Percentiles rank a stretch among this genome's conserved stretches.
Evolutionary conservation across 106 monocot species (phyloP).

Genomic region (Posidonia australis): DNA sequence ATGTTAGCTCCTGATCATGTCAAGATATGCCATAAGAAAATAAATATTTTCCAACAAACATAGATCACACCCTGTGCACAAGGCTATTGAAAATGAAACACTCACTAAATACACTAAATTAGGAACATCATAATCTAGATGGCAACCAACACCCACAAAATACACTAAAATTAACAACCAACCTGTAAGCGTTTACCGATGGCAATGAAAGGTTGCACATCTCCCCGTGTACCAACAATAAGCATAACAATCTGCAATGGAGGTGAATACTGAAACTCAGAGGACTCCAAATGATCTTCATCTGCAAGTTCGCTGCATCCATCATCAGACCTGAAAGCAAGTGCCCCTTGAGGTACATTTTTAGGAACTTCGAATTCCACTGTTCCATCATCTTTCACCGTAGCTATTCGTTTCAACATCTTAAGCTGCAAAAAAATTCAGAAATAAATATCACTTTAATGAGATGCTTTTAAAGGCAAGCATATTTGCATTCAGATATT

Average conservation of each 20-base stretch:
- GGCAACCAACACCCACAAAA: too few species aligned
- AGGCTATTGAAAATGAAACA: too few species aligned
- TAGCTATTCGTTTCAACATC: slow-evolving; percentile 88
- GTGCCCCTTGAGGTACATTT: slow-evolving; percentile 32
- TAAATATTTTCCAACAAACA: too few species aligned
- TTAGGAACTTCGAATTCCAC: slow-evolving; percentile 77
- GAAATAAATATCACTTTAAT: too few species aligned
- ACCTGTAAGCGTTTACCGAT: slow-evolving; percentile 98
- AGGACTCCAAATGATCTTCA: slow-evolving; percentile 41
- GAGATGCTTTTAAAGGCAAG: too few species aligned
- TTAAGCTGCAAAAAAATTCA: slow-evolving; percentile 42
- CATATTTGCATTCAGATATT: too few species aligned
- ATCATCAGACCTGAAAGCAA: slow-evolving; percentile 32
- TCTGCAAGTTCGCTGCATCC: slow-evolving; percentile 27
- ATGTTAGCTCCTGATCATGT: too few species aligned
- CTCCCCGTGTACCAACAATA: slow-evolving; percentile 96
- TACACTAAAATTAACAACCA: not conserved
- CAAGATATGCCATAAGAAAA: too few species aligned
- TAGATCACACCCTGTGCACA: too few species aligned
- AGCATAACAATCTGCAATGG: slow-evolving; percentile 93
- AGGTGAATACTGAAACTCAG: slow-evolving; percentile 48
- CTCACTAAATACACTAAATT: too few species aligned
- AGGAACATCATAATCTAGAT: too few species aligned
- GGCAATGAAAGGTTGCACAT: slow-evolving; percentile 98
- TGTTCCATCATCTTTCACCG: slow-evolving; percentile 82